Evolutionary conservation across 208 protist species (phyloP).

Genomic region (Crithidia expoeki): DNA sequence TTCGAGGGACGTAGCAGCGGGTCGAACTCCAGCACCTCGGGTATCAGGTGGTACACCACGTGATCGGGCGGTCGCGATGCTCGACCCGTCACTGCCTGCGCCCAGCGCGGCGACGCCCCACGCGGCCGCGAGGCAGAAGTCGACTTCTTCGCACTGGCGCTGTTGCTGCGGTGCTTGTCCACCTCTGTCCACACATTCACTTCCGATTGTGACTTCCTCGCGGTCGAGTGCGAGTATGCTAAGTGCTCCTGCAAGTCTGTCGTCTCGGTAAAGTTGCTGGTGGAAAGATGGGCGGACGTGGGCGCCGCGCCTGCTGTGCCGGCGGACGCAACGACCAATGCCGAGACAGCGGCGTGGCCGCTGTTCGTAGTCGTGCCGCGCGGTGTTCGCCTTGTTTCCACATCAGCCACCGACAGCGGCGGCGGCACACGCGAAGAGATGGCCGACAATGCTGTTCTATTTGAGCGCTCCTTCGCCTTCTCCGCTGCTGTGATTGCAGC

Average conservation of each 20-base stretch:
- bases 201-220: background rate
- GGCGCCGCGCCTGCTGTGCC: background rate
- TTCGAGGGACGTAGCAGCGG: background rate
- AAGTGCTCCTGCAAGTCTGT: slow-evolving; percentile 1
- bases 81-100: background rate
- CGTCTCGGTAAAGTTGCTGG: background rate
- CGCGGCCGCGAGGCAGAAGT: background rate
- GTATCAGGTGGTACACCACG: slow-evolving; percentile 18
- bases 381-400: background rate
- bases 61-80: background rate
- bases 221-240: background rate
- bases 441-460: background rate
- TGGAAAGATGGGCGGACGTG: background rate
- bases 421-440: background rate
- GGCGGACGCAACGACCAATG: background rate
- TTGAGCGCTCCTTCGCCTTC: slow-evolving; percentile 1
- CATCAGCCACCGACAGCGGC: slow-evolving; percentile 9
- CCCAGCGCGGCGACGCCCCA: slow-evolving; percentile 14
- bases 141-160: background rate
- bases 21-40: slow-evolving; percentile 6
- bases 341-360: background rate
- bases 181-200: background rate
- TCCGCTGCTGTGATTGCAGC: background rate
- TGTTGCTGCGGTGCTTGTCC: background rate
- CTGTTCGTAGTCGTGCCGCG: background rate